Base-by-base conservation (phyloP, 148 eudicot genomes). In the Arbutus unedo region DNA sequence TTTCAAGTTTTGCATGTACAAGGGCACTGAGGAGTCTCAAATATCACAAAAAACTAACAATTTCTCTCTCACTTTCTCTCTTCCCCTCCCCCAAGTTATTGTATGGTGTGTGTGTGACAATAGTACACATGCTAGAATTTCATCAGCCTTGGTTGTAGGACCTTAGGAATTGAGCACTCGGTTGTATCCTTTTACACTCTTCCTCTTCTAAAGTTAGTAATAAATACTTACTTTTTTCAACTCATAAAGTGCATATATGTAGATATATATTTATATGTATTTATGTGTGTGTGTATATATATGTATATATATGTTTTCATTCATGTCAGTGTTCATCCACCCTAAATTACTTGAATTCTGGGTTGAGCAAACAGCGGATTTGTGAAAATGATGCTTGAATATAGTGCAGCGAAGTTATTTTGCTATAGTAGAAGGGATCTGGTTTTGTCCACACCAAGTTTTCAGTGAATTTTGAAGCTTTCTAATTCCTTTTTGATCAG, bases 361-460 rank as follows among this genome's bases (percentile, higher is more conserved):
- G 54, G 75, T 67, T 15, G 6, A 31, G 54, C 16, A 8, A 68
- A 23, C 31, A 67, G 44, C 11, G 14, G 45, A 48, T 66, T 68
- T 3, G 43, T 56, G 80, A 56, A 77, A 23, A 55, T 41, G 18
- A 8, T 56, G 19, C 64, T 4, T 54, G 10, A 54, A 15, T 18
- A 77, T 43, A 38, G 23, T 43, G 16, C 7, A 7, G 49, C 14
- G 41, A 21, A 47, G 16, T 50, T 13, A 4, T 48, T 80, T 64
- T 38, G 2, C 9, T 18, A 25, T 3, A 16, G 16, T 19, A 57
- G 21, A 4, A 55, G 18, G 67, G 25, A 56, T 56, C 56, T 53
- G 54, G 56, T 83, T 83, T 77, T 51, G 11, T 45, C 64, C 23
- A 14, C 41, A 53, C 43, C 47, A 14, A 8, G 44, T 82, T 50